Base-by-base conservation (phyloP, 1,139 yeast genomes). In the Hansenula sp. region DNA sequence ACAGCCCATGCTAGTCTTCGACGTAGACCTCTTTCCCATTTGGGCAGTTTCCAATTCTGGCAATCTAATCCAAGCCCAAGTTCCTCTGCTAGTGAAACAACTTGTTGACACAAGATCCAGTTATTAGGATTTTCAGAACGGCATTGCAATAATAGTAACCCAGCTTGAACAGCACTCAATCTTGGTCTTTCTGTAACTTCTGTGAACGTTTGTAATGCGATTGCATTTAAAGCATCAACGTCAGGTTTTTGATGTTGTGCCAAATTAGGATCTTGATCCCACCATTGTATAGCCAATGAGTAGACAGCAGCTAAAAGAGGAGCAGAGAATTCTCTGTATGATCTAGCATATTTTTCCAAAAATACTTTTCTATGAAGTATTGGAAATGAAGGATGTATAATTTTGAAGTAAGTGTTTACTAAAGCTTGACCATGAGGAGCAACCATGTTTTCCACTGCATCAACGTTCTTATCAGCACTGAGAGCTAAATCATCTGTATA, bases 1-100 rank as follows among this genome's bases (percentile, higher is more conserved):
- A 87, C 94, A 0, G 96, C 96, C 97, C 97, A 89, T 0, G 96
- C 95, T 38, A 89, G 64, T 42, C 96, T 69, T 52, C 87, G 77
- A 39, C 97, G 69, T 36, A 89, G 64, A 2, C 94, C 92, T 40
- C 95, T 70, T 57, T 89, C 97, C 97, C 97, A 89, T 52, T 83
- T 81, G 0, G 97, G 97, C 28, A 89, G 62, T 54, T 85, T 80
- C 97, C 97, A 89, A 46, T 75, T 76, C 42, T 82, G 79, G 57
- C 97, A 89, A 56, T 88, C 90, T 16, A 86, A 69, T 0, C 95
- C 95, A 12, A 89, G 66, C 0, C 96, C 96, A 29, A 89, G 65
- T 51, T 89, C 95, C 59, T 88, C 96, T 0, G 95, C 81, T 24
- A 88, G 62, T 0, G 95, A 85, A 4, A 86, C 90, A 24, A 89